Percentiles rank a stretch among this genome's conserved stretches.
These are phyloP conservation scores for Graphiopsis chlorocephala DNA, from an alignment of 2,329 filamentous ascomycete species.

Conservation along the genomic window DNA sequence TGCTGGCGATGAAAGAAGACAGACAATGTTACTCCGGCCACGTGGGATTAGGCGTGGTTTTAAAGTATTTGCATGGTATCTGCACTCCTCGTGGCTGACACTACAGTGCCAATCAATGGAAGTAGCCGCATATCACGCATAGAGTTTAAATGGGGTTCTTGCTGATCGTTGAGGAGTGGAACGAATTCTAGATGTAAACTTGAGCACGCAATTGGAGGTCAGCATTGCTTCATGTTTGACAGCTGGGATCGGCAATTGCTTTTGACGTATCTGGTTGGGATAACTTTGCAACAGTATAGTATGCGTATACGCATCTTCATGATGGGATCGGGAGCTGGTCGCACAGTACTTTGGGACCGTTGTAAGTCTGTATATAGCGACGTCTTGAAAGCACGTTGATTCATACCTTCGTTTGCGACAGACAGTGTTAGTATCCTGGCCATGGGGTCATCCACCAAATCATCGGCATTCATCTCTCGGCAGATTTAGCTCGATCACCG, in stretches of 20 bases:
- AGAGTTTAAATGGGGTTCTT: not conserved
- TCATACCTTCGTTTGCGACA: not conserved
- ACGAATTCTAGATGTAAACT: not conserved
- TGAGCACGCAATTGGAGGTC: constrained; percentile 6
- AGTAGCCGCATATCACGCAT: not conserved
- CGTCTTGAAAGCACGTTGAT: not conserved
- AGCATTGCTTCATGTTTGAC: constrained; percentile 8
- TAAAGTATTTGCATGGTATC: not conserved
- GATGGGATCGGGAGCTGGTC: not conserved
- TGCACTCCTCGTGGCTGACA: not conserved
- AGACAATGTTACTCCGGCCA: not conserved
- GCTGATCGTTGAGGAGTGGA: not conserved
- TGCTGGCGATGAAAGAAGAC: not conserved
- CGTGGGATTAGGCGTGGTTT: not conserved
- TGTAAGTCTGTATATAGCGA: not conserved
- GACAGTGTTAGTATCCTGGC: not conserved
- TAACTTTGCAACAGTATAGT: not conserved
- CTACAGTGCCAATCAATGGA: not conserved
- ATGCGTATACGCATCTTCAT: not conserved
- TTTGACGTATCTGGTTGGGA: not conserved
- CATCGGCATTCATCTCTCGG: not conserved
- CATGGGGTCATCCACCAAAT: not conserved
- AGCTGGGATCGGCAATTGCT: not conserved
- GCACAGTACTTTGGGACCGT: not conserved
- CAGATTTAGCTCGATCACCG: not conserved